A percentile compares a stretch with the other conserved stretches of the same genome.
Evolutionary conservation across 345 rosid genomes (phyloP).

Genomic region (Crucihimalaya himalaica): DNA sequence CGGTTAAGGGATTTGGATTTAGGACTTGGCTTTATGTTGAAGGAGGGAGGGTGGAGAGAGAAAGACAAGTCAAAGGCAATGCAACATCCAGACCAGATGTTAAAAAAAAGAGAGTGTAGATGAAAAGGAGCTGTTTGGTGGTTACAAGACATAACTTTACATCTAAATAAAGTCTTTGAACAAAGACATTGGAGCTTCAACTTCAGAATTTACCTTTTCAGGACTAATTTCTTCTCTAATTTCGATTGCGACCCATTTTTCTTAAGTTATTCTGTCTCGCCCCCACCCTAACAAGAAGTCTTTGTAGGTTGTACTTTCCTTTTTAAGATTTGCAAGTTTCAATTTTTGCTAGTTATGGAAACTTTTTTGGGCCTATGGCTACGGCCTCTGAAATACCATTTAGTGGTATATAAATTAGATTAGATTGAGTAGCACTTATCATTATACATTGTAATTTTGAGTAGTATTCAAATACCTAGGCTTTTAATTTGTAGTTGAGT

Average conservation of each 20-base stretch:
- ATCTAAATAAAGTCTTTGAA: conserved; percentile 59
- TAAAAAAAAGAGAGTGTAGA: conserved; percentile 17
- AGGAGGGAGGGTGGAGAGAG: conserved; percentile 53
- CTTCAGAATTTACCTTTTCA: conserved; percentile 21
- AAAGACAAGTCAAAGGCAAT: conserved; percentile 29
- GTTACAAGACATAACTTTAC: conserved; percentile 62
- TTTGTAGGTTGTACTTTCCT: too few species aligned
- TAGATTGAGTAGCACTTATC: too few species aligned
- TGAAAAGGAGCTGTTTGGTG: conserved; percentile 56
- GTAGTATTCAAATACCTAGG: too few species aligned
- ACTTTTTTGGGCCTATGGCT: too few species aligned
- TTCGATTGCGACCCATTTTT: conserved; percentile 14
- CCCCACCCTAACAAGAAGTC: background rate
- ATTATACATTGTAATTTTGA: too few species aligned
- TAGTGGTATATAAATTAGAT: too few species aligned
- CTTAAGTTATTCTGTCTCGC: background rate
- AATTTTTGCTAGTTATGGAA: too few species aligned
- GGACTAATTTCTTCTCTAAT: conserved; percentile 34
- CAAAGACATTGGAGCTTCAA: conserved; percentile 39
- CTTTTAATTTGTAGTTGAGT: too few species aligned
- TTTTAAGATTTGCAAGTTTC: too few species aligned
- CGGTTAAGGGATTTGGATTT: background rate
- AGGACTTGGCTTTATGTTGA: conserved; percentile 53
- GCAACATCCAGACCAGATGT: conserved; percentile 6
- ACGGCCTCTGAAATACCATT: too few species aligned